Evolutionary conservation across 306 rosid species (phyloP), one percentile per base, ranked within the genome.

Genomic region (Urtica urens): DNA sequence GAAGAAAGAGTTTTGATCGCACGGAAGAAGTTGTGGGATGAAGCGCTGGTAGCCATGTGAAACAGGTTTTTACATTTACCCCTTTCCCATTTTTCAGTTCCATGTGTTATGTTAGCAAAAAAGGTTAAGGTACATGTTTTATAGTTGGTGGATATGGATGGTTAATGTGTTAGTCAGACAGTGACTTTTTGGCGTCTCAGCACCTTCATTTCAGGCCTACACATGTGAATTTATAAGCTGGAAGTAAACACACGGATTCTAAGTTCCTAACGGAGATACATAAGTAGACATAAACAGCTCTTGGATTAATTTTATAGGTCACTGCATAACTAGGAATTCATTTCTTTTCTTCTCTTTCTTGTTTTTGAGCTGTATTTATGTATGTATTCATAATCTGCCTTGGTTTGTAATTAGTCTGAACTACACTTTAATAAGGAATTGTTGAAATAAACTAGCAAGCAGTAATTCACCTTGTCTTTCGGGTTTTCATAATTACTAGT

Each of bases 1-100:
- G 78, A 73, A 55, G 85, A 73, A 47, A 70, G 77, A 57, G 80
- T 78, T 66, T 49, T 78, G 57, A 73, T 78, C 57, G 80, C 75
- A 8, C 72, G 79, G 42, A 73, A 78, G 67, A 73, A 66, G 62
- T 16, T 65, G 47, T 73, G 85, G 85, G 53, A 45, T 11, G 65
- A 51, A 16, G 43, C 38, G 31, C 28, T 30, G 22, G 39, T 35
- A 47, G 7, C 7, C 2, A 48, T 62, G 44, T 76, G 70, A 71
- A 43, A n/a, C n/a, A n/a, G n/a, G n/a, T n/a, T n/a, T n/a, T n/a
- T n/a, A n/a, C n/a, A n/a, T n/a, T n/a, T n/a, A n/a, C n/a, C n/a
- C n/a, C n/a, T n/a, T n/a, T n/a, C n/a, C n/a, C 55, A 44, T 24
- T 45, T 40, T 21, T 22, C 37, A 23, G 5, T 62, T 61, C 21